These are phyloP conservation scores for Leucoagaricus sp. DNA, from an alignment of 1,284 basidiomycete species.

Conservation along the genomic window DNA sequence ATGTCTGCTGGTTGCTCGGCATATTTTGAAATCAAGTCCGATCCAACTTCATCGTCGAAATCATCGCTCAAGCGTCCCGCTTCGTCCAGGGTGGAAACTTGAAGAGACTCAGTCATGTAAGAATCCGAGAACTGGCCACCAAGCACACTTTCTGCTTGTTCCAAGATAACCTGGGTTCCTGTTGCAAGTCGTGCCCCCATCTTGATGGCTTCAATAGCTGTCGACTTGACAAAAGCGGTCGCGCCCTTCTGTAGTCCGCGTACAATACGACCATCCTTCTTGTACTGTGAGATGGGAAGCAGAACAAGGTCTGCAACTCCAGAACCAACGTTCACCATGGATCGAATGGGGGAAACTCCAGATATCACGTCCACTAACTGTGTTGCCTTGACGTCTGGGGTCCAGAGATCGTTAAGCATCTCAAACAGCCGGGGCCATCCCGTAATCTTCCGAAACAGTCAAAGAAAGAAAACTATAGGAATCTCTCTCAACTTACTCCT, in stretches of 20 bases:
- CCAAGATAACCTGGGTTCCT: slow-evolving; percentile 95
- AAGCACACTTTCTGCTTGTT: slow-evolving; percentile 92
- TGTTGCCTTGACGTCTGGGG: slow-evolving; percentile 98
- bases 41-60: slow-evolving; percentile 46
- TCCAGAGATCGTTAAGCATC: slow-evolving; percentile 96
- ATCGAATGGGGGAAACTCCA: slow-evolving; percentile 95
- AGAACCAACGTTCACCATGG: slow-evolving; percentile 94
- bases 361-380: slow-evolving; percentile 97
- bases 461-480: neutral
- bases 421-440: slow-evolving; percentile 90
- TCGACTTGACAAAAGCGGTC: slow-evolving; percentile 89
- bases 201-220: slow-evolving; percentile 93
- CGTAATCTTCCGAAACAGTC: slow-evolving; percentile 61
- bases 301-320: slow-evolving; percentile 95
- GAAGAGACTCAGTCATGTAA: slow-evolving; percentile 68
- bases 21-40: slow-evolving; percentile 79
- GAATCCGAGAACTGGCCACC: slow-evolving; percentile 74
- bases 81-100: slow-evolving; percentile 41
- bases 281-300: slow-evolving; percentile 95
- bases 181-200: slow-evolving; percentile 94
- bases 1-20: slow-evolving; percentile 88
- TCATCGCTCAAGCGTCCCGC: slow-evolving; percentile 27
- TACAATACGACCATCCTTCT: slow-evolving; percentile 93
- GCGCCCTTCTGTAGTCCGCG: slow-evolving; percentile 95
- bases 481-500: slow-evolving; percentile 62